Percentiles rank a stretch among this genome's conserved stretches.
Conservation (phyloP, 1,284 basidiomycete species). For the Tausonia pullulans region DNA sequence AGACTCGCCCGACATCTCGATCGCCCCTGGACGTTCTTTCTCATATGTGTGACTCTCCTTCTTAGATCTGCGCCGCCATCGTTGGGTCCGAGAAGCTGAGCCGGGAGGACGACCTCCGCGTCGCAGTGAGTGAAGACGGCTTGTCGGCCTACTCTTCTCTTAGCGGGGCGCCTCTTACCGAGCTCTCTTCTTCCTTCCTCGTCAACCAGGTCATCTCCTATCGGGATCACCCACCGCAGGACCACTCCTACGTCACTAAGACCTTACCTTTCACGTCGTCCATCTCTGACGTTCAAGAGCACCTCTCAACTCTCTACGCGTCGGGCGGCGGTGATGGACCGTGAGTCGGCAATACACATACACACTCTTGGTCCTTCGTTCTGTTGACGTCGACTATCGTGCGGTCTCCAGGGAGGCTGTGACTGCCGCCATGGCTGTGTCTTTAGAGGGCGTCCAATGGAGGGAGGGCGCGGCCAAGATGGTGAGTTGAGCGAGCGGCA, state of each 20-base stretch:
- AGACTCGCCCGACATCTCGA: background rate
- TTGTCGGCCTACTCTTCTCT: background rate
- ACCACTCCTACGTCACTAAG: conserved; percentile 69
- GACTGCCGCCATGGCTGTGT: conserved; percentile 83
- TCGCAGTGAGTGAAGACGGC: conserved; percentile 50
- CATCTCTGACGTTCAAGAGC: conserved; percentile 72
- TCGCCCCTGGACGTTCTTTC: background rate
- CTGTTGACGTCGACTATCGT: too few species aligned
- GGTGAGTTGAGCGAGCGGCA: conserved; percentile 29
- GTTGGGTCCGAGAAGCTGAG: conserved; percentile 87
- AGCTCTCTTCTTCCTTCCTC: background rate
- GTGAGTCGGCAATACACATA: too few species aligned
- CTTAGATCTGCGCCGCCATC: conserved; percentile 79
- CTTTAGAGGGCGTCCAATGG: conserved; percentile 76
- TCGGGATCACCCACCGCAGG: conserved; percentile 89
- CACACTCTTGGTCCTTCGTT: too few species aligned
- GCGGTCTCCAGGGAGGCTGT: conserved; percentile 55
- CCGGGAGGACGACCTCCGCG: conserved; percentile 71
- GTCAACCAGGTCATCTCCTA: conserved; percentile 53
- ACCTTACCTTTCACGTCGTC: conserved; percentile 91
- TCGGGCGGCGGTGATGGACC: conserved; percentile 96
- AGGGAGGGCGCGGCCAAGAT: conserved; percentile 81
- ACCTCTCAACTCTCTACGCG: conserved; percentile 65
- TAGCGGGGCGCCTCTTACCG: background rate
- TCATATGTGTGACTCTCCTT: background rate